Evolutionary conservation across 176 grass and related monocot species (phyloP).

Genomic region (Zea mays): DNA sequence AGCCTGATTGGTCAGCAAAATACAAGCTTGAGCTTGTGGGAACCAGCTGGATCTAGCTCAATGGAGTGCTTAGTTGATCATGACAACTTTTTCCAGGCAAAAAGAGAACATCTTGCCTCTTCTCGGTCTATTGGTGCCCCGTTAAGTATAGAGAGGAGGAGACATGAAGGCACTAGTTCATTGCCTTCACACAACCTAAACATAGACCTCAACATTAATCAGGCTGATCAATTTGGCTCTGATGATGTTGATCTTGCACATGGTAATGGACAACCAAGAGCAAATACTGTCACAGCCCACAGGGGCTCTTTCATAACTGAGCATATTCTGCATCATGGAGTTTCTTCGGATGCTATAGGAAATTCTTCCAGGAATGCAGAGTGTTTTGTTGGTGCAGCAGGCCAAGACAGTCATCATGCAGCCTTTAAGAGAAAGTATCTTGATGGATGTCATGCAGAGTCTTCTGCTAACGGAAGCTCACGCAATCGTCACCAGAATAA

Average conservation of each 20-base stretch:
- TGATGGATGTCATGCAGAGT: slow-evolving; percentile 46
- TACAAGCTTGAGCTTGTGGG: slow-evolving; percentile 50
- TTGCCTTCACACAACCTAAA: slow-evolving; percentile 50
- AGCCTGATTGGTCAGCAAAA: slow-evolving; percentile 43
- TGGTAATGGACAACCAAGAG: slow-evolving; percentile 32
- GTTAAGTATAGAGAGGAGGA: slow-evolving; percentile 46
- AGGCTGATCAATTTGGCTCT: slow-evolving; percentile 50
- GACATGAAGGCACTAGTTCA: slow-evolving; percentile 45
- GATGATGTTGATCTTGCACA: slow-evolving; percentile 43
- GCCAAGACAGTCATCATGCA: slow-evolving; percentile 26
- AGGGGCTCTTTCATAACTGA: slow-evolving; percentile 34
- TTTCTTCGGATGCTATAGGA: slow-evolving; percentile 25
- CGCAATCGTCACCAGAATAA: slow-evolving; percentile 35
- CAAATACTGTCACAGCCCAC: slow-evolving; percentile 28
- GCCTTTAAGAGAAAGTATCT: slow-evolving; percentile 57
- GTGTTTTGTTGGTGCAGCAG: slow-evolving; percentile 22
- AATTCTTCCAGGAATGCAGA: slow-evolving; percentile 34
- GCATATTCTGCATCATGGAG: slow-evolving; percentile 16
- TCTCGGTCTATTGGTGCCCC: slow-evolving; percentile 38
- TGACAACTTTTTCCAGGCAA: slow-evolving; percentile 38
- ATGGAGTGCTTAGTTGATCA: slow-evolving; percentile 40
- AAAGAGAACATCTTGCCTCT: slow-evolving; percentile 49
- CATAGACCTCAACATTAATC: slow-evolving; percentile 58
- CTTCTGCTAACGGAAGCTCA: slow-evolving; percentile 56
- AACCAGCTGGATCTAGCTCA: slow-evolving; percentile 60